phyloP scores from a whole-genome alignment of 1,284 basidiomycete genomes.

The Laetiporus sulphureus region DNA sequence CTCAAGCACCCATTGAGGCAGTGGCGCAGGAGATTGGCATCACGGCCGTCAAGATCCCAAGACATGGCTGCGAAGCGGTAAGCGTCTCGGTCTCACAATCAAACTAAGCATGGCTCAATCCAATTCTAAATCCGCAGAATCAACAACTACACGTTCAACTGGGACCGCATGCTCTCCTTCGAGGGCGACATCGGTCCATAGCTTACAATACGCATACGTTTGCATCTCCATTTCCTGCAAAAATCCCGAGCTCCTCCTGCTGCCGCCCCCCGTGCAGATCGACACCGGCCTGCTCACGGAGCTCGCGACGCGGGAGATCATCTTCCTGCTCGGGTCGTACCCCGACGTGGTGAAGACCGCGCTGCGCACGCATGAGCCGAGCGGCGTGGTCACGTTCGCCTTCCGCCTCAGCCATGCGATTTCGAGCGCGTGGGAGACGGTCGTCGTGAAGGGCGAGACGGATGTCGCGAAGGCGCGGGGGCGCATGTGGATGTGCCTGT shows the following conservation, averaged over 20 bases:
- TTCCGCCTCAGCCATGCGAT: conserved; percentile 79
- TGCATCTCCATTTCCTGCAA: conserved; percentile 90
- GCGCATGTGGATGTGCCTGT: conserved; percentile 87
- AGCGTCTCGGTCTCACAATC: no score
- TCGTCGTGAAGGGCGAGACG: conserved; percentile 26
- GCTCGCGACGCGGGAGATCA: conserved; percentile 79
- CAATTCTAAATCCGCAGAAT: conserved; percentile 47
- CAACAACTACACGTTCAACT: conserved; percentile 96
- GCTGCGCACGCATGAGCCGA: conserved; percentile 83
- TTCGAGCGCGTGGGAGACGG: conserved; percentile 81
- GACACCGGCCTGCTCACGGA: conserved; percentile 61
- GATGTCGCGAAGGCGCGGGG: conserved; percentile 54
- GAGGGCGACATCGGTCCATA: conserved; percentile 97
- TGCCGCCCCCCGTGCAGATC: conserved; percentile 63
- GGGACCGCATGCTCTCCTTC: conserved; percentile 92
- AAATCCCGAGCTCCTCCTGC: conserved; percentile 84
- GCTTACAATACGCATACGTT: conserved; percentile 95
- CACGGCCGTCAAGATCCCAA: conserved; percentile 96
- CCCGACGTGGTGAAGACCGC: conserved; percentile 88
- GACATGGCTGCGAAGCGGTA: conserved; percentile 94
- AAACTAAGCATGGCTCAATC: no score
- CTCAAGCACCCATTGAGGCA: conserved; percentile 84
- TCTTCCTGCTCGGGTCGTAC: conserved; percentile 83
- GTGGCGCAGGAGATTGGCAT: conserved; percentile 88
- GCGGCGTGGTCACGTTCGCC: conserved; percentile 80